These are phyloP conservation scores for Hemisphaericaspora nanyangensis DNA, from an alignment of 805 yeast species.

Conservation along the genomic window DNA sequence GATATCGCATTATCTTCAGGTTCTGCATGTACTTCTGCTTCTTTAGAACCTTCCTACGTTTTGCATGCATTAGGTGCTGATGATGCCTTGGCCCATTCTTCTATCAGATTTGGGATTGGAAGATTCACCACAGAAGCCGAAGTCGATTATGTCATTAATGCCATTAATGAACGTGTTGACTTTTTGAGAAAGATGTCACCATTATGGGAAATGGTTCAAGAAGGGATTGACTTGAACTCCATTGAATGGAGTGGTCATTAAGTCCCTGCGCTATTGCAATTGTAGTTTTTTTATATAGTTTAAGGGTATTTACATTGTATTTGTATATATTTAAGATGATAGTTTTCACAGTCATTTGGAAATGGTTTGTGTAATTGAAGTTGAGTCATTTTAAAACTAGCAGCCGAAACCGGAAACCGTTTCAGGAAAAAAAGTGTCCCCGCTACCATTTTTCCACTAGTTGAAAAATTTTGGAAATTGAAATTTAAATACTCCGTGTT, in stretches of 20 bases:
- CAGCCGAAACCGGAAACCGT: slow-evolving; percentile 7
- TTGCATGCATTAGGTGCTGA: slow-evolving; percentile 96
- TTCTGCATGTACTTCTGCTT: slow-evolving; percentile 98
- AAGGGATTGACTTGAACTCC: slow-evolving; percentile 89
- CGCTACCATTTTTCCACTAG: neutral
- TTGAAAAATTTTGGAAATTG: neutral
- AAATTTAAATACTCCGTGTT: neutral
- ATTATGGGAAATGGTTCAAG: slow-evolving; percentile 99
- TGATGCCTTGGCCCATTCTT: slow-evolving; percentile 97
- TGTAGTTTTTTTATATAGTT: slow-evolving; percentile 1
- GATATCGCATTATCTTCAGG: slow-evolving; percentile 96
- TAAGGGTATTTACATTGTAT: neutral
- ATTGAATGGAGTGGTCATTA: slow-evolving; percentile 98
- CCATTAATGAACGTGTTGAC: slow-evolving; percentile 83
- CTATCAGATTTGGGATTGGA: slow-evolving; percentile 95
- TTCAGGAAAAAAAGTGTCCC: no score
- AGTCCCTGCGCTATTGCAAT: slow-evolving; percentile 4
- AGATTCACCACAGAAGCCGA: slow-evolving; percentile 96
- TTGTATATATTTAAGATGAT: neutral
- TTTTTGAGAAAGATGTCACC: slow-evolving; percentile 92
- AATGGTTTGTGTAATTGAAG: no score
- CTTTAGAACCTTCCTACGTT: slow-evolving; percentile 95
- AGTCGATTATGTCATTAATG: slow-evolving; percentile 87
- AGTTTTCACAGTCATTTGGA: neutral
- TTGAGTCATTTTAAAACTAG: neutral